phyloP scores from a whole-genome alignment of 768 basidiomycete genomes.

The Termitomyces sp. region DNA sequence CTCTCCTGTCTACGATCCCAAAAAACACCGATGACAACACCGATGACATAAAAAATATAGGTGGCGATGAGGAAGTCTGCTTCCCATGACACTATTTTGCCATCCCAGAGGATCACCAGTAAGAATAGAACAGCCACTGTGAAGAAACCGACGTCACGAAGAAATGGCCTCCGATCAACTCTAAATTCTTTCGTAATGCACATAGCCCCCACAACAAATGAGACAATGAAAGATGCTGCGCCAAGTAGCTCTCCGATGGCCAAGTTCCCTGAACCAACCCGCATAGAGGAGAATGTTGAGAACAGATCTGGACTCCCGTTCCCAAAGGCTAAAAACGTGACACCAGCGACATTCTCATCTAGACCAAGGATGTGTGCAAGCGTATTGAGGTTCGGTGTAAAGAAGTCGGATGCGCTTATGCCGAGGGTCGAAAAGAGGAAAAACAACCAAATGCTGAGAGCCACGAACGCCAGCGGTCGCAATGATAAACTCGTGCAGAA shows the following conservation, averaged over 20 bases:
- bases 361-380: conserved; percentile 81
- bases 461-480: conserved; percentile 56
- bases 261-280: conserved; percentile 74
- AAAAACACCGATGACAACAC: conserved; percentile 77
- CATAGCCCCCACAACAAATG: conserved; percentile 97
- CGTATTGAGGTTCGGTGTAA: conserved; percentile 92
- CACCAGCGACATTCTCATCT: conserved; percentile 91
- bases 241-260: conserved; percentile 95
- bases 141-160: conserved; percentile 95
- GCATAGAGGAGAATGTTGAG: conserved; percentile 92
- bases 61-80: conserved; percentile 62
- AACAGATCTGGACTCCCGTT: conserved; percentile 97
- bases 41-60: conserved; percentile 71
- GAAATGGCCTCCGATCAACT: conserved; percentile 73
- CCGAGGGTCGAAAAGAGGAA: conserved; percentile 97
- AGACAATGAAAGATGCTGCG: conserved; percentile 92
- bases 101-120: conserved; percentile 73
- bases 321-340: conserved; percentile 95
- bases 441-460: conserved; percentile 69
- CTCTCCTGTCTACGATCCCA: conserved; percentile 55
- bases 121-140: conserved; percentile 75
- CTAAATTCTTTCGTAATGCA: conserved; percentile 94
- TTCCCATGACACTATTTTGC: conserved; percentile 66
- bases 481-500: conserved; percentile 56
- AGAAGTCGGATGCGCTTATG: conserved; percentile 94